phyloP scores from a whole-genome alignment of 2,329 filamentous ascomycete species.

The Talaromyces sp. region DNA sequence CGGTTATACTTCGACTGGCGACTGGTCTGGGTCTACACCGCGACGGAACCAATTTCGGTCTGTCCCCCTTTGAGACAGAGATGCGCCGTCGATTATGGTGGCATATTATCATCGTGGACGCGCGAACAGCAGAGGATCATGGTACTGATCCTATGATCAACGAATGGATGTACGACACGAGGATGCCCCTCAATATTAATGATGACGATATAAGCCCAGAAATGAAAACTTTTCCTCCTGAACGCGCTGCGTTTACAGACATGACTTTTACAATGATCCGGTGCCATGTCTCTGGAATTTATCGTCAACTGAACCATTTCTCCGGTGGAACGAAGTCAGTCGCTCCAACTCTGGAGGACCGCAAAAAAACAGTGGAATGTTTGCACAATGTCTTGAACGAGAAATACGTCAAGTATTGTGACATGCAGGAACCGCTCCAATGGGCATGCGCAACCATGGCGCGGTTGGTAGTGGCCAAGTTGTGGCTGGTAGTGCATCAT shows the following conservation, averaged over 20 bases:
- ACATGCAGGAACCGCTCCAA: constrained; percentile 54
- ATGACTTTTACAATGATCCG: constrained; percentile 51
- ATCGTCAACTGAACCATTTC: constrained; percentile 39
- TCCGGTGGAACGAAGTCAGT: constrained; percentile 28
- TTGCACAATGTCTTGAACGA: constrained; percentile 54
- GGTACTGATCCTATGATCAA: constrained; percentile 46
- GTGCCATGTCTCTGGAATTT: constrained; percentile 49
- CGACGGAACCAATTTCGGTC: constrained; percentile 47
- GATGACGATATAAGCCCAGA: constrained; percentile 50
- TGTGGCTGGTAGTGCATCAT: constrained; percentile 73
- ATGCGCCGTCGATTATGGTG: constrained; percentile 53
- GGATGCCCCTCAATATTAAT: constrained; percentile 51
- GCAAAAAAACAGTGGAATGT: constrained; percentile 48
- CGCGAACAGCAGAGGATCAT: constrained; percentile 49
- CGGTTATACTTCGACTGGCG: constrained; percentile 41
- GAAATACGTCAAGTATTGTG: constrained; percentile 53
- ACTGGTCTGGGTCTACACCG: constrained; percentile 50
- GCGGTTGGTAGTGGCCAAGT: constrained; percentile 70
- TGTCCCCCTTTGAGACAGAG: constrained; percentile 50
- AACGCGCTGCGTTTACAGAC: constrained; percentile 52
- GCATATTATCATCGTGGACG: constrained; percentile 48
- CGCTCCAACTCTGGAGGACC: constrained; percentile 31
- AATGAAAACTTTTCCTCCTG: constrained; percentile 47
- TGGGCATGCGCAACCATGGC: constrained; percentile 67
- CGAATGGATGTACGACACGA: constrained; percentile 46